These are phyloP conservation scores for Xerophyta viscosa DNA, from an alignment of 106 monocot genomes.

Conservation along the genomic window DNA sequence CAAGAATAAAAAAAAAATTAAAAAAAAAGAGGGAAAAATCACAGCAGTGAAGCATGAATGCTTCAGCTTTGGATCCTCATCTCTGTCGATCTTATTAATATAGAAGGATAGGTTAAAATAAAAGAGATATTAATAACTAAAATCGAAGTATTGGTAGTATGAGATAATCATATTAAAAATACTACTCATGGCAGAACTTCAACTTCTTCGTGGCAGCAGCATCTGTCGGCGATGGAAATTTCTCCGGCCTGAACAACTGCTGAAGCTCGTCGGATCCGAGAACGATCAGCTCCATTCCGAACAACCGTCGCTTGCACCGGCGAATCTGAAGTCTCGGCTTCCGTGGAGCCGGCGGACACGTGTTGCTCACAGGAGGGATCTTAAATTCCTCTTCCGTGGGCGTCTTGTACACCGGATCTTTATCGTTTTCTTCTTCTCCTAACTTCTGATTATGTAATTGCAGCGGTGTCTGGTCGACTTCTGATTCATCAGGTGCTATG, in stretches of 20 bases:
- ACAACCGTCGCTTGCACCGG: slow-evolving; percentile 4
- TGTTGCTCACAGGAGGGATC: background rate
- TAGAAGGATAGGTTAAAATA: too few species aligned
- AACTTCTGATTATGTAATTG: background rate
- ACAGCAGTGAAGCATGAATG: too few species aligned
- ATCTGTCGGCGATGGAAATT: background rate
- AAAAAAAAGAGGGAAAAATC: too few species aligned
- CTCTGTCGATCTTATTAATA: too few species aligned
- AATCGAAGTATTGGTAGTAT: too few species aligned
- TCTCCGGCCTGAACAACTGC: slow-evolving; percentile 5
- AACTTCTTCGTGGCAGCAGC: background rate
- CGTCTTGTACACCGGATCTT: slow-evolving; percentile 4
- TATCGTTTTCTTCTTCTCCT: background rate
- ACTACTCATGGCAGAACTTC: background rate
- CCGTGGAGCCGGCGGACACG: slow-evolving; percentile 19
- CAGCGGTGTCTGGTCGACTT: background rate
- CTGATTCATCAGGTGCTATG: background rate
- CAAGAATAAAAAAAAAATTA: too few species aligned
- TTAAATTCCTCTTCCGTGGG: slow-evolving; percentile 7
- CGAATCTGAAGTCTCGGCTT: slow-evolving; percentile 3
- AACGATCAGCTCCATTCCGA: slow-evolving; percentile 1
- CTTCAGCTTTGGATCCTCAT: too few species aligned
- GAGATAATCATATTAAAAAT: background rate
- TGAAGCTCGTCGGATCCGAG: slow-evolving; percentile 3
- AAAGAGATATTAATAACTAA: too few species aligned